phyloP scores from a whole-genome alignment of 768 basidiomycete genomes.

The Tulasnella sp. region DNA sequence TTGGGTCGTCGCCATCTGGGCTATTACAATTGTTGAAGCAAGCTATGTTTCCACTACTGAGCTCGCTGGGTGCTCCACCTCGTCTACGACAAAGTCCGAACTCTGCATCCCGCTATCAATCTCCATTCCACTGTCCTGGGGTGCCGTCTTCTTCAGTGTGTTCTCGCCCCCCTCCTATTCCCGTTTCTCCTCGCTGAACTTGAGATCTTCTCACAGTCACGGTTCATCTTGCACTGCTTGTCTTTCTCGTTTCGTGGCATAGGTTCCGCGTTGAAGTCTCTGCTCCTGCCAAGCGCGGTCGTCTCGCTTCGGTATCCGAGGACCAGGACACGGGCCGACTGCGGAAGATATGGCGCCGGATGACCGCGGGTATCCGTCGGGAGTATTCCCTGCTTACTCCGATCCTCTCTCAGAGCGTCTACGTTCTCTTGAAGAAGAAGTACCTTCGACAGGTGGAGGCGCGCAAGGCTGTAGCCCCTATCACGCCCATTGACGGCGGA shows the following conservation, averaged over 20 bases:
- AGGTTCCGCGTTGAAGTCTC: neutral
- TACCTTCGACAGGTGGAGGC: neutral
- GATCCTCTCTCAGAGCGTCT: neutral
- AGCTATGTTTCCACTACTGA: neutral
- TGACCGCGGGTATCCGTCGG: neutral
- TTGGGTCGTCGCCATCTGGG: neutral
- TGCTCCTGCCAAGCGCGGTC: neutral
- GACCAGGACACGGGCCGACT: neutral
- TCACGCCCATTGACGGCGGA: neutral
- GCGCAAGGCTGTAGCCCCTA: neutral
- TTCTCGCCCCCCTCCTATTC: no score
- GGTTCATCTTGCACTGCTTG: neutral
- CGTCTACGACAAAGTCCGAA: neutral
- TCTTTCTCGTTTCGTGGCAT: constrained; percentile 1
- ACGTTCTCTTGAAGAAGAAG: neutral
- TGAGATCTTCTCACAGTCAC: neutral
- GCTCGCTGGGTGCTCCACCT: neutral
- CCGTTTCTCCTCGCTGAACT: neutral
- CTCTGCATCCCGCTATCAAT: neutral
- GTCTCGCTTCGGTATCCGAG: neutral
- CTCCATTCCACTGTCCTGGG: constrained; percentile 1
- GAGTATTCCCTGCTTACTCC: neutral
- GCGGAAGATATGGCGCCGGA: neutral
- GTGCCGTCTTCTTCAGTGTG: neutral
- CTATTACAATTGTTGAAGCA: neutral